Conservation (phyloP, 2,329 filamentous ascomycete genomes). For the Pyrenochaeta sp. region DNA sequence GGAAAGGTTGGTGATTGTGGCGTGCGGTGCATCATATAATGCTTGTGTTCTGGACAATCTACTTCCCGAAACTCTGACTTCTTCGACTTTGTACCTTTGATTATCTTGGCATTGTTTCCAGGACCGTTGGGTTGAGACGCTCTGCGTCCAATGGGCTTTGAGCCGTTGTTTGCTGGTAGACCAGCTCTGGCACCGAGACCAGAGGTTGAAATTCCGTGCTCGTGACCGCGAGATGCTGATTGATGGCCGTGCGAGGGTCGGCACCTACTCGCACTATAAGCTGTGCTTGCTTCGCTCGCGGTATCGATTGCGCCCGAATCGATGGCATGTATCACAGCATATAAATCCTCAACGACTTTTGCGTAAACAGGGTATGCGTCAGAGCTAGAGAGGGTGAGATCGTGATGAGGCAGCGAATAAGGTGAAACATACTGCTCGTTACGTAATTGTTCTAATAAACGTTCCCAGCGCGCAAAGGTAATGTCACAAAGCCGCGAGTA, state of each 20-base stretch:
- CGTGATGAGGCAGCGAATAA: not conserved
- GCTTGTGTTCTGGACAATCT: constrained; percentile 6
- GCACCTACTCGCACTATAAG: not conserved
- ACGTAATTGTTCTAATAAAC: not conserved
- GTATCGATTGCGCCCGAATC: not conserved
- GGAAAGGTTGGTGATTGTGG: not conserved
- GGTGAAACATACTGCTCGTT: not conserved
- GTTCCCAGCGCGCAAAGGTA: constrained; percentile 7
- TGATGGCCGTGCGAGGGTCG: not conserved
- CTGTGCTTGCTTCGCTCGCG: not conserved
- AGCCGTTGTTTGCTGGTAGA: not conserved
- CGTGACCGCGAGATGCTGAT: not conserved
- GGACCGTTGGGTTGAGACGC: not conserved
- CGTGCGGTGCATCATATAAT: not conserved
- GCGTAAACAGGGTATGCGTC: constrained; percentile 1
- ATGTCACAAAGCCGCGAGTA: not conserved
- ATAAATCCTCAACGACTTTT: constrained; percentile 2
- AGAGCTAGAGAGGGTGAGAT: constrained; percentile 1
- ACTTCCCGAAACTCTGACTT: not conserved
- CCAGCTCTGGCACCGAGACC: not conserved
- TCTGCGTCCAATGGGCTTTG: not conserved
- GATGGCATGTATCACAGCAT: not conserved
- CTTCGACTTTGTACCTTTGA: not conserved
- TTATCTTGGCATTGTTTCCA: not conserved
- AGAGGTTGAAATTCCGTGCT: not conserved